Conservation (phyloP, 2,329 filamentous ascomycete species). For the Aspergillus transmontanensis region DNA sequence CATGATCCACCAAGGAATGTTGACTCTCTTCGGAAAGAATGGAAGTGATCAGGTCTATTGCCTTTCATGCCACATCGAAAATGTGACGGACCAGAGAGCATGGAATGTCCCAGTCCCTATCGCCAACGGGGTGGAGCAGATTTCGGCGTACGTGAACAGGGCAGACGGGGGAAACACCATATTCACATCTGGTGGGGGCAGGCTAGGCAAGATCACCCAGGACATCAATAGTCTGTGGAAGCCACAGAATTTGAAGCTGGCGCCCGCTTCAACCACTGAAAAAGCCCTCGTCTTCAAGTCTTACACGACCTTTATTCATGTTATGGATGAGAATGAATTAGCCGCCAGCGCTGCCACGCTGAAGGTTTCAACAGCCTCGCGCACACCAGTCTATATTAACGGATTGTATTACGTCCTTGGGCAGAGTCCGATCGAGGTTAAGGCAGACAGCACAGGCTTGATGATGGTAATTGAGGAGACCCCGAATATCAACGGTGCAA, state of each 20-base stretch:
- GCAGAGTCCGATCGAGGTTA: neutral
- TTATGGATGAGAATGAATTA: neutral
- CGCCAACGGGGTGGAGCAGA: constrained; percentile 2
- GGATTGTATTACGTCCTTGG: constrained; percentile 10
- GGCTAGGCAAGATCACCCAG: constrained; percentile 2
- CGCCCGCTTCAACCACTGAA: neutral
- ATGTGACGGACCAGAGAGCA: neutral
- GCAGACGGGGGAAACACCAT: constrained; percentile 14
- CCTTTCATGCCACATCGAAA: neutral
- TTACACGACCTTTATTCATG: constrained; percentile 6
- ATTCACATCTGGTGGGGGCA: constrained; percentile 6
- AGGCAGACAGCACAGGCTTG: neutral
- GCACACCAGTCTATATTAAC: constrained; percentile 11
- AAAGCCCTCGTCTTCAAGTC: constrained; percentile 3
- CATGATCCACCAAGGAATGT: constrained; percentile 3
- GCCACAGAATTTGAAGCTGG: constrained; percentile 3
- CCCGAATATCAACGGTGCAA: neutral
- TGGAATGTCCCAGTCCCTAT: constrained; percentile 12
- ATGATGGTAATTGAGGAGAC: constrained; percentile 7
- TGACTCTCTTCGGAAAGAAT: constrained; percentile 6
- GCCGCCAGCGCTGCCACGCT: neutral
- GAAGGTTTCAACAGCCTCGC: neutral
- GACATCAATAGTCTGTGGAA: neutral
- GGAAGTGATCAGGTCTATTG: constrained; percentile 8
- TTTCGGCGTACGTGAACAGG: constrained; percentile 9